Evolutionary conservation across 2,329 filamentous ascomycete species (phyloP).

Genomic region (Calcarisporium arbuscula): DNA sequence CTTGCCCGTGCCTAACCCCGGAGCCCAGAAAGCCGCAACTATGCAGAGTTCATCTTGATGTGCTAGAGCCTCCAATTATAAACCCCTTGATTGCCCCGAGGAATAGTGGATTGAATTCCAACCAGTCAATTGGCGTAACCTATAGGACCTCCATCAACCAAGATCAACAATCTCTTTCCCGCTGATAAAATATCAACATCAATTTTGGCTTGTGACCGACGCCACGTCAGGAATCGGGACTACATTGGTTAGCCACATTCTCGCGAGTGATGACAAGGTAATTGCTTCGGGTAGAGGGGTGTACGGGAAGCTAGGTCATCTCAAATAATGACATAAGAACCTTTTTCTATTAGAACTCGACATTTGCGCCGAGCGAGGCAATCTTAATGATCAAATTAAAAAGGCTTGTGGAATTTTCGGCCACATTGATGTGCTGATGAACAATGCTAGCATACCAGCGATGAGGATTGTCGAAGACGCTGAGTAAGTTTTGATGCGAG

Average conservation of each 20-base stretch:
- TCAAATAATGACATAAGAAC: conserved; percentile 18
- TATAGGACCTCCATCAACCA: no score
- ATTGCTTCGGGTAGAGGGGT: conserved; percentile 23
- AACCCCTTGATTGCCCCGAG: no score
- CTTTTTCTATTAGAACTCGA: conserved; percentile 25
- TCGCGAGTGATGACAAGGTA: conserved; percentile 21
- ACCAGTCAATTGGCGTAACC: no score
- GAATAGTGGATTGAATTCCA: no score
- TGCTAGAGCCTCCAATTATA: no score
- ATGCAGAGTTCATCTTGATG: no score
- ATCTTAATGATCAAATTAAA: conserved; percentile 14
- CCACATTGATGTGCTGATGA: conserved; percentile 26
- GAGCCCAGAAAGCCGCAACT: no score
- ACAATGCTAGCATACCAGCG: conserved; percentile 25
- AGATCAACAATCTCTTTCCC: no score
- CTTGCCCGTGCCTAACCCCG: no score
- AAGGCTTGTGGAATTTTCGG: conserved; percentile 24
- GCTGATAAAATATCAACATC: conserved; percentile 19
- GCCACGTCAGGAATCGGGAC: conserved; percentile 25
- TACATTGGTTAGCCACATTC: conserved; percentile 16
- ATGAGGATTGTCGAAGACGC: conserved; percentile 24
- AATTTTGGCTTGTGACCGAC: conserved; percentile 27
- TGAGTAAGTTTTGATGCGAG: conserved; percentile 15
- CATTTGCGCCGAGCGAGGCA: conserved; percentile 13
- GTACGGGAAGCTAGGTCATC: conserved; percentile 14